phyloP scores from a whole-genome alignment of 768 basidiomycete genomes.

The Steccherinum ochraceum region DNA sequence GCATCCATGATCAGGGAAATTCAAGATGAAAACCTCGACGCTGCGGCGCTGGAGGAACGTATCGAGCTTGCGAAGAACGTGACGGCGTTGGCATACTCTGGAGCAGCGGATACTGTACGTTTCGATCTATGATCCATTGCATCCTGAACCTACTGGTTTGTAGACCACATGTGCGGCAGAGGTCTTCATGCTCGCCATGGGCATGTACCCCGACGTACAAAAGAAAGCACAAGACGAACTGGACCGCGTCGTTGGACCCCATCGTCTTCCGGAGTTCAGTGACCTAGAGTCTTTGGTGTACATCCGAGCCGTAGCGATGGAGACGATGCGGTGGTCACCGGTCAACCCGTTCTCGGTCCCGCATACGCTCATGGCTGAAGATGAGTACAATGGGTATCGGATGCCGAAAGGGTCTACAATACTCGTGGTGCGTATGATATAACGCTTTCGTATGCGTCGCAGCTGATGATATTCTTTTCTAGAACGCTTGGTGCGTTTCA shows the following conservation, averaged over 20 bases:
- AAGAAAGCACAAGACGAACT: slow-evolving; percentile 18
- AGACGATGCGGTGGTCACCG: slow-evolving; percentile 17
- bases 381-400: slow-evolving; percentile 24
- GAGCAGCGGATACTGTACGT: not conserved
- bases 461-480: not conserved
- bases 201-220: slow-evolving; percentile 17
- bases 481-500: not conserved
- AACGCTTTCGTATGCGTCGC: too few relatives aligned
- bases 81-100: not conserved
- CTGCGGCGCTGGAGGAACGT: not conserved
- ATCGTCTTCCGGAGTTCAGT: slow-evolving; percentile 15
- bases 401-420: slow-evolving; percentile 25
- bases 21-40: not conserved
- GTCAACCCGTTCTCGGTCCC: slow-evolving; percentile 16
- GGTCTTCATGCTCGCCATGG: slow-evolving; percentile 19
- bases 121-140: too few relatives aligned
- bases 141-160: too few relatives aligned
- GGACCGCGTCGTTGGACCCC: slow-evolving; percentile 14
- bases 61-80: not conserved
- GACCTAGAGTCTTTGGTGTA: slow-evolving; percentile 14
- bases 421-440: slow-evolving; percentile 7
- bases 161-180: slow-evolving; percentile 11
- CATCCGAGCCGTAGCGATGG: slow-evolving; percentile 13
- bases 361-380: slow-evolving; percentile 19
- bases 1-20: not conserved